phyloP scores from a whole-genome alignment of 2,329 filamentous ascomycete species.

The Neonectria faginata region DNA sequence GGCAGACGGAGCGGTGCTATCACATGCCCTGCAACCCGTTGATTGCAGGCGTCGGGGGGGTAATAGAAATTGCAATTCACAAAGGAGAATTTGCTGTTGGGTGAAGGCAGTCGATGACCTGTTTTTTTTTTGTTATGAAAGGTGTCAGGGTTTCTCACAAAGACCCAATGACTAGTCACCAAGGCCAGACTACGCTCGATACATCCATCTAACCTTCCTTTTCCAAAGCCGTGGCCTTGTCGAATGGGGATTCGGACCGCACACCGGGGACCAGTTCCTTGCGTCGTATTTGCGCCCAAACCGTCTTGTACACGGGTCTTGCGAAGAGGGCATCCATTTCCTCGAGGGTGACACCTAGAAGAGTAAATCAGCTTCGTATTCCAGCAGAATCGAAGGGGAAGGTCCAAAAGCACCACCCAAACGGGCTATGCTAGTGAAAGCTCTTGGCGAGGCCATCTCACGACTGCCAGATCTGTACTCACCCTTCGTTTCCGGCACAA shows the following conservation, averaged over 20 bases:
- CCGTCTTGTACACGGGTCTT: conserved; percentile 48
- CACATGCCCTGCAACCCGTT: conserved; percentile 12
- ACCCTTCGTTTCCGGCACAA: conserved; percentile 65
- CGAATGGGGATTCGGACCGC: conserved; percentile 39
- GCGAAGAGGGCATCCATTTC: conserved; percentile 56
- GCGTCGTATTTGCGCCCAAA: conserved; percentile 46
- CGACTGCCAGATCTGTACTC: conserved; percentile 1
- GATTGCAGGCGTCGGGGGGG: background rate
- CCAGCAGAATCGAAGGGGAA: background rate
- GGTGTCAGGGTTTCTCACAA: too few relatives aligned
- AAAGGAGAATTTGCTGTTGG: background rate
- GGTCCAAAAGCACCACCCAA: too few relatives aligned
- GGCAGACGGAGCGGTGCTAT: conserved; percentile 9
- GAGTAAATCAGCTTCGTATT: conserved; percentile 19
- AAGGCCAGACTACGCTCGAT: background rate
- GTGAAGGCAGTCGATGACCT: background rate
- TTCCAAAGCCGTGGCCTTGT: conserved; percentile 37
- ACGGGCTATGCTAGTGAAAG: background rate
- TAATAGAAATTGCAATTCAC: background rate
- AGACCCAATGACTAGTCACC: too few relatives aligned
- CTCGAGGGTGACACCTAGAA: conserved; percentile 58
- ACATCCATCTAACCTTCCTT: conserved; percentile 32
- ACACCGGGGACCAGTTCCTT: conserved; percentile 33
- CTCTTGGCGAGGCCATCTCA: background rate
- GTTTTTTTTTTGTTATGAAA: background rate